Base-by-base conservation (phyloP, 768 basidiomycete genomes). In the Lentinula edodes region DNA sequence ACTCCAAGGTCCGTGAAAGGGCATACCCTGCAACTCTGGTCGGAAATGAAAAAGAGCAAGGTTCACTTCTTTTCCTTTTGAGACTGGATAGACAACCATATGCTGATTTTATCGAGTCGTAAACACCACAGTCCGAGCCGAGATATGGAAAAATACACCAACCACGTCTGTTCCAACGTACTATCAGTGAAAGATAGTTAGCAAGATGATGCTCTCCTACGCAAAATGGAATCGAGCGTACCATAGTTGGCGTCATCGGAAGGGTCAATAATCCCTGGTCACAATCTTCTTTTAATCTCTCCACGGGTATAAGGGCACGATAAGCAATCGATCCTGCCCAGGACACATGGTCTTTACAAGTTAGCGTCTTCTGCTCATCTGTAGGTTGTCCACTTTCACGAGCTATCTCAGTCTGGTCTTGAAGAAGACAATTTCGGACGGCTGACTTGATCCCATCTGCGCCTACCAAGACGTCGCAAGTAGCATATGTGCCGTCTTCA, bases 381-480 rank as follows among this genome's bases (percentile, higher is more conserved):
- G 68, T 57, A 9, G 16, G 32, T 45, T 16, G 50, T 9, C 65
- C 58, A 3, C 12, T 12, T 20, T 52, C 32, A 10, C 20, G 42
- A 13, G 62, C 50, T 4, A 34, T 42, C 46, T 61, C 38, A n/a
- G 65, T 69, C 3, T 69, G 51, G 1, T 57, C 55, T 48, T 60
- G 39, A 34, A 71, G 69, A 66, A 77, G 69, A 13, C 63, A 64
- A 34, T 52, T 65, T 42, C 76, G 70, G 7, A 70, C 68, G 28
- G 65, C 68, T 0, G 79, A 81, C 20, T 68, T 75, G 60, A 81
- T 69, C 2, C 80, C 80, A 61, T 82, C 80, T 5, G 75, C 71
- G 1, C 76, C 79, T 7, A 81, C 64, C 38, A 82, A 68, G 8
- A 81, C 58, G 57, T 82, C 78, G 36, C 76, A 77, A 0, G 63